Percentiles rank a stretch among this genome's conserved stretches.
Evolutionary conservation across 306 rosid species (phyloP).

Genomic region (Dryas alaskensis): DNA sequence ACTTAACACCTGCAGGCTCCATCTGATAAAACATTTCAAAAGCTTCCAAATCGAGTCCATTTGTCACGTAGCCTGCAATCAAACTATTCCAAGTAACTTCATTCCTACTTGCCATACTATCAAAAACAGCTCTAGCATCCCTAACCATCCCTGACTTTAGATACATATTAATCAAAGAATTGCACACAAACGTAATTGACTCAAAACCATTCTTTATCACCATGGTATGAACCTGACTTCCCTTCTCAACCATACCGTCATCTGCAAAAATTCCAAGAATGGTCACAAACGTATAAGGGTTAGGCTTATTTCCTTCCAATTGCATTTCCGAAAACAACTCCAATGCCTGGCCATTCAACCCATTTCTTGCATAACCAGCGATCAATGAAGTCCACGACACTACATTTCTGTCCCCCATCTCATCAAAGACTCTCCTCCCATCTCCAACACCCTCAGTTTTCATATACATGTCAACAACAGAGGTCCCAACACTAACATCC

Average conservation of each 20-base stretch:
- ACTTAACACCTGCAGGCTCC: conserved; percentile 54
- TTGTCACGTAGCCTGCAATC: conserved; percentile 60
- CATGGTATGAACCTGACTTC: conserved; percentile 62
- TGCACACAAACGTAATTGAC: conserved; percentile 41
- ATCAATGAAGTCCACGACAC: conserved; percentile 83
- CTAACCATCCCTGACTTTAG: conserved; percentile 55
- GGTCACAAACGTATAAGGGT: conserved; percentile 51
- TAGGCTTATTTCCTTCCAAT: conserved; percentile 51
- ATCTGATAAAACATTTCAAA: conserved; percentile 53
- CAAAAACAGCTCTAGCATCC: conserved; percentile 62
- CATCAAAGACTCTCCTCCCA: conserved; percentile 71
- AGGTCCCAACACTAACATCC: conserved; percentile 69
- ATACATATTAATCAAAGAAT: conserved; percentile 68
- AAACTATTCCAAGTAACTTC: conserved; percentile 77
- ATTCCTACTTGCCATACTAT: conserved; percentile 48
- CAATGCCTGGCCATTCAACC: conserved; percentile 35
- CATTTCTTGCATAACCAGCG: conserved; percentile 56
- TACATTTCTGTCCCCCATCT: conserved; percentile 65
- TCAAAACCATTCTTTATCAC: conserved; percentile 67
- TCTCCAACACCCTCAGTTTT: conserved; percentile 48
- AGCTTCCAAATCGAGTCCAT: conserved; percentile 56
- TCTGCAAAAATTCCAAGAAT: conserved; percentile 62
- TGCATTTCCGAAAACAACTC: conserved; percentile 54
- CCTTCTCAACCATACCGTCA: conserved; percentile 40
- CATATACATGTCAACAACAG: conserved; percentile 87